Evolutionary conservation across 805 yeast genomes (phyloP), one percentile per base, ranked within the genome.

Genomic region (Ogataea methanolica): DNA sequence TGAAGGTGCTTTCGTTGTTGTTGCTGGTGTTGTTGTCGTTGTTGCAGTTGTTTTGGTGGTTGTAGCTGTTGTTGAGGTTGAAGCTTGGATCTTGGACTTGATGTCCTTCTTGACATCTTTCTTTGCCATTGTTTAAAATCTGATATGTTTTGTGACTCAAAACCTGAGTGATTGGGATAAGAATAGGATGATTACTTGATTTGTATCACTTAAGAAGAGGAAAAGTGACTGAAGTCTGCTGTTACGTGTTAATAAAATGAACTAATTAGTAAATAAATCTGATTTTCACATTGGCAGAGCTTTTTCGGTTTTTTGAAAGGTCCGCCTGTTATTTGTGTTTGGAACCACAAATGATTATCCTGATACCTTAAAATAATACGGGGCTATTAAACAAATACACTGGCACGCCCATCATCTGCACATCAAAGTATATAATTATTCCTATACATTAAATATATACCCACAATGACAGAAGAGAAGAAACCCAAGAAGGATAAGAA

Each of bases 51-150:
- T 17, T 14, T 48, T 11, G 8, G 45, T 37, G 14, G 42, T 39
- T 21, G 43, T 42, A 15, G 47, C 43, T 11, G 51, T 29, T 29
- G 45, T 34, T 41, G 47, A 22, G 8, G n/a, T 46, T 43, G 48
- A 22, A 23, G 2, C 7, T 17, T 29, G 36, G 17, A 21, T 22
- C 16, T 12, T 3, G 4, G 42, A 15, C 8, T 38, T 5, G 8
- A 16, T 31, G 17, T 38, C 21, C 47, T 40, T 47, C 44, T 55
- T 62, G 33, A 60, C 62, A 55, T 69, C 75, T 52, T 69, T 72
- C 53, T 66, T 72, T 33, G 69, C 68, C 76, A 72, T 71, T 42
- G 42, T 21, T 29, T 11, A 4, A 6, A 17, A 1, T 2, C 12
- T 8, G 9, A 21, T 39, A 31, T 31, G 12, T 15, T 39, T n/a